phyloP scores from a whole-genome alignment of 768 basidiomycete genomes.

The Piloderma croceum region DNA sequence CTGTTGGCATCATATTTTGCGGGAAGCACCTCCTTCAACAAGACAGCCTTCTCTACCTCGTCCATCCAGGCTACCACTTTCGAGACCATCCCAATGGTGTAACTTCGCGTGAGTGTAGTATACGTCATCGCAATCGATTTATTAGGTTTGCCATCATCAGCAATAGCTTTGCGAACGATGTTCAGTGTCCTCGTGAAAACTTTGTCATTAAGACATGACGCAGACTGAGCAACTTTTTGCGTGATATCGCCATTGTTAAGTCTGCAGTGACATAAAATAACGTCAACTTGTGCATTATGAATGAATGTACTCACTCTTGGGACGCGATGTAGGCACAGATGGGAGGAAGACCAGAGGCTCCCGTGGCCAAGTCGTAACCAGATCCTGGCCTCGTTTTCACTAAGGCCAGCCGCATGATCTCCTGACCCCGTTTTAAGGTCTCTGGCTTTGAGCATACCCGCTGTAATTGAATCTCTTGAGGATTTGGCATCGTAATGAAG shows the following conservation, averaged over 20 bases:
- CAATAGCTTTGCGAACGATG: too few species aligned
- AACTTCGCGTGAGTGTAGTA: too few species aligned
- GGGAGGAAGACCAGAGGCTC: conserved; percentile 5
- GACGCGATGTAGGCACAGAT: conserved; percentile 14
- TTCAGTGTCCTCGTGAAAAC: too few species aligned
- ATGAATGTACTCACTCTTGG: conserved; percentile 4
- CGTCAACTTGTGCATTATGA: neutral
- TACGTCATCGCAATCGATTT: too few species aligned
- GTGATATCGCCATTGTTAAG: conserved; percentile 14
- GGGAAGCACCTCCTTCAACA: too few species aligned
- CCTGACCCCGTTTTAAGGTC: conserved; percentile 6
- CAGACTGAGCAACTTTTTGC: conserved; percentile 9
- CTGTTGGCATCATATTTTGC: too few species aligned
- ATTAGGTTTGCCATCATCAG: too few species aligned
- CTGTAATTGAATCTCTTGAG: conserved; percentile 1
- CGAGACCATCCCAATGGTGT: too few species aligned
- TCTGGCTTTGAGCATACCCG: conserved; percentile 5
- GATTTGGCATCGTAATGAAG: conserved; percentile 7
- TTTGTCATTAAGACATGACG: conserved; percentile 10
- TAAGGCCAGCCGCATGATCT: conserved; percentile 1
- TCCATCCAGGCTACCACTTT: too few species aligned
- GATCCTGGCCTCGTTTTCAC: conserved; percentile 8
- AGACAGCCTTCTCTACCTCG: too few species aligned
- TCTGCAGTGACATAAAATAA: neutral
- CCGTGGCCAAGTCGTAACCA: conserved; percentile 12